phyloP scores from a whole-genome alignment of 306 rosid species.

The Arachis hypogaea region DNA sequence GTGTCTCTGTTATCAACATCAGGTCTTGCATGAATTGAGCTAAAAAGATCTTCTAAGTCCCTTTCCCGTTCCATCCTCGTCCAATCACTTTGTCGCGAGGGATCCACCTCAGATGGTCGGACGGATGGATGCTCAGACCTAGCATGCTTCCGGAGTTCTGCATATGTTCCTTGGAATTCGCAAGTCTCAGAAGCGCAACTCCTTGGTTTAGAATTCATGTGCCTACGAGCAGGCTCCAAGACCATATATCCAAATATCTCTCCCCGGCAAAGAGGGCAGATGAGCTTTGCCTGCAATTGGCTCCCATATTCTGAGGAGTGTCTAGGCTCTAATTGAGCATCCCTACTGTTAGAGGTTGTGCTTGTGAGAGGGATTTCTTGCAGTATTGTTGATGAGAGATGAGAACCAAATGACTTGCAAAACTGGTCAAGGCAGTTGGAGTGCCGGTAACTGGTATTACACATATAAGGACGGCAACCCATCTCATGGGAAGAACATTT shows the following conservation, averaged over 20 bases:
- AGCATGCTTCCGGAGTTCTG: conserved; percentile 82
- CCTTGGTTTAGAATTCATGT: conserved; percentile 67
- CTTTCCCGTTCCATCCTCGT: conserved; percentile 68
- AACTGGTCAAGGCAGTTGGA: conserved; percentile 89
- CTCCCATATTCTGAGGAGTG: conserved; percentile 43
- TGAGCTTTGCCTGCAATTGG: conserved; percentile 48
- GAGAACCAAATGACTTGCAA: conserved; percentile 63
- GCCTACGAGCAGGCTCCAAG: conserved; percentile 61
- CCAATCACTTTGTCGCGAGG: conserved; percentile 63
- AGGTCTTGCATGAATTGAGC: conserved; percentile 55
- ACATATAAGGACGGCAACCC: conserved; percentile 85
- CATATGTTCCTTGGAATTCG: conserved; percentile 65
- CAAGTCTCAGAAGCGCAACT: conserved; percentile 78
- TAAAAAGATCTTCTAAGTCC: conserved; percentile 60
- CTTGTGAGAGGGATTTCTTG: conserved; percentile 60
- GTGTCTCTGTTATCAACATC: conserved; percentile 40
- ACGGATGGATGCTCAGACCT: conserved; percentile 75
- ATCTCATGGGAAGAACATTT: conserved; percentile 71
- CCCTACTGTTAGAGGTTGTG: conserved; percentile 44
- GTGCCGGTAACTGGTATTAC: conserved; percentile 84
- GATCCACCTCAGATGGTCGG: conserved; percentile 79
- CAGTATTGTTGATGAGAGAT: conserved; percentile 51
- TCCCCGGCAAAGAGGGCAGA: conserved; percentile 90
- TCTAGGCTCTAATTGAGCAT: conserved; percentile 45
- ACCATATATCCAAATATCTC: conserved; percentile 71